A percentile compares a stretch with the other conserved stretches of the same genome.
Evolutionary conservation across 1,284 basidiomycete genomes (phyloP).

Genomic region (Nidula niveotomentosa): DNA sequence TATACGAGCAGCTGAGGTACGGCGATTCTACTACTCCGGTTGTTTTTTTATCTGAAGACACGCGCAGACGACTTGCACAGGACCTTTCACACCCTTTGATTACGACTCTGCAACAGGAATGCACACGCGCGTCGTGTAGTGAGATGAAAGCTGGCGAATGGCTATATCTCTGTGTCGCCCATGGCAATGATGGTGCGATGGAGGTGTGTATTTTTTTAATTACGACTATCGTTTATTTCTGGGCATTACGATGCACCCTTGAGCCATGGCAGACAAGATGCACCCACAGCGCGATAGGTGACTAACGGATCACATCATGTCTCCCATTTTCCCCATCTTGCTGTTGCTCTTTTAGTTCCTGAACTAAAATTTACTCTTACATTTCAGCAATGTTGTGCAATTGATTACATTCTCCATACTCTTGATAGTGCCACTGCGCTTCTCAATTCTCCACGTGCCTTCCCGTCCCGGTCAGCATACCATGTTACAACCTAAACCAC

Average conservation of each 20-base stretch:
- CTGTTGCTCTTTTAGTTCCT: no score
- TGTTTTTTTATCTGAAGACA: no score
- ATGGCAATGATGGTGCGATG: slow-evolving; percentile 77
- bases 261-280: no score
- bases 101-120: slow-evolving; percentile 83
- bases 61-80: slow-evolving; percentile 81
- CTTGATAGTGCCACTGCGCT: slow-evolving; percentile 92
- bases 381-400: slow-evolving; percentile 87
- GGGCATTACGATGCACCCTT: no score
- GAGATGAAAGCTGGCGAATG: slow-evolving; percentile 99
- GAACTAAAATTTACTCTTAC: background rate
- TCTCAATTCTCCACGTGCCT: slow-evolving; percentile 89
- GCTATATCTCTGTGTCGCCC: slow-evolving; percentile 95
- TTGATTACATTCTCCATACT: slow-evolving; percentile 96
- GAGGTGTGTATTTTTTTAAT: slow-evolving; percentile 50
- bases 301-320: no score
- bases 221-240: no score
- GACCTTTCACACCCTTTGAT: slow-evolving; percentile 93
- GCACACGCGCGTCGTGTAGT: slow-evolving; percentile 81
- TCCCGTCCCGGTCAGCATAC: slow-evolving; percentile 77
- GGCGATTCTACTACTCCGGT: no score
- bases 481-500: no score
- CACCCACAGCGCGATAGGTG: no score
- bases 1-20: slow-evolving; percentile 91
- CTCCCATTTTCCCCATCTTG: no score